Conservation (phyloP, 176 grass and related monocot species). For the Carex kokanica region DNA sequence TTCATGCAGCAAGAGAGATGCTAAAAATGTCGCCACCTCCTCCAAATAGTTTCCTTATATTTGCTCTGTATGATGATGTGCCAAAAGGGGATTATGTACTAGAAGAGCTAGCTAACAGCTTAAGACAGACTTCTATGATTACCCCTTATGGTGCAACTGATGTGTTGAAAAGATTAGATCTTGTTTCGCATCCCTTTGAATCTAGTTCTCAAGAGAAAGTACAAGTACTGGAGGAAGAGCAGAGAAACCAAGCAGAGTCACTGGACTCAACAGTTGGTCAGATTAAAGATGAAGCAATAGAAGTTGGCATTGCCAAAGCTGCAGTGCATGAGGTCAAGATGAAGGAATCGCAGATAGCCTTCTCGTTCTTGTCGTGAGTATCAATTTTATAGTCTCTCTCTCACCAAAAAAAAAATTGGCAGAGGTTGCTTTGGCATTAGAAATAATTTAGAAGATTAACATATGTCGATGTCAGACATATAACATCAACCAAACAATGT, state of each 20-base stretch:
- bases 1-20: constrained; percentile 87
- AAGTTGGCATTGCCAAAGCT: constrained; percentile 54
- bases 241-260: constrained; percentile 30
- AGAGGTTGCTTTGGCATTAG: too few species aligned
- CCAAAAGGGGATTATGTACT: constrained; percentile 88
- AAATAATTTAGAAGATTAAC: too few species aligned
- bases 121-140: constrained; percentile 59
- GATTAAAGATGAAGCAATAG: constrained; percentile 65
- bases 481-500: background rate
- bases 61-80: constrained; percentile 66
- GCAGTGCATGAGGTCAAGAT: constrained; percentile 57
- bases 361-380: constrained; percentile 61
- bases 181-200: constrained; percentile 17
- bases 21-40: constrained; percentile 69
- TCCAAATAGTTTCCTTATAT: constrained; percentile 65
- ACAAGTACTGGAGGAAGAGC: constrained; percentile 34
- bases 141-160: constrained; percentile 54
- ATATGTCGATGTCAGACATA: background rate
- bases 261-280: constrained; percentile 63
- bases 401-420: too few species aligned
- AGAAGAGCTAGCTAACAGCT: constrained; percentile 60
- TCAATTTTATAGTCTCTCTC: background rate
- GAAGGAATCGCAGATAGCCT: constrained; percentile 81
- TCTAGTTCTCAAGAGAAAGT: constrained; percentile 30
- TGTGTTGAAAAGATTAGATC: constrained; percentile 69